Evolutionary conservation across 2,329 filamentous ascomycete genomes (phyloP).

Genomic region (Microsporum audouinii): DNA sequence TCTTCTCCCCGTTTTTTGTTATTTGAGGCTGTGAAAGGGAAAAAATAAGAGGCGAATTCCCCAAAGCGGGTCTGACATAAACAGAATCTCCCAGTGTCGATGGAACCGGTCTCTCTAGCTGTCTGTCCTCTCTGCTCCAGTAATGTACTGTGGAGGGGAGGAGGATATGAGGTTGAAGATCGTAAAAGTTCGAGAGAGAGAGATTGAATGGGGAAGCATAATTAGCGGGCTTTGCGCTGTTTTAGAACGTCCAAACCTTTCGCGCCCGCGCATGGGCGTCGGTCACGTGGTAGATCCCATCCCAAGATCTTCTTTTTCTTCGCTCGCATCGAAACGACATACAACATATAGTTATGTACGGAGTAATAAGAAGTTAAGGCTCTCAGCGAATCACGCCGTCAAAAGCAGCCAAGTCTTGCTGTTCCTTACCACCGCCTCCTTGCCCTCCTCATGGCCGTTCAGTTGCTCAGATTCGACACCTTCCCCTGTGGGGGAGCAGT

Average conservation of each 20-base stretch:
- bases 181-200: background rate
- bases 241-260: background rate
- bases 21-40: background rate
- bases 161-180: background rate
- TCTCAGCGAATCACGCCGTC: too few species aligned
- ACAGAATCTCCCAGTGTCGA: background rate
- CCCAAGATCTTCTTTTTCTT: background rate
- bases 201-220: background rate
- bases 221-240: background rate
- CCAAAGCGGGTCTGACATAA: background rate
- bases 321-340: background rate
- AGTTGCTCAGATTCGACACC: too few species aligned
- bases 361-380: too few species aligned
- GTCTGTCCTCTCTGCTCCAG: background rate
- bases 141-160: background rate
- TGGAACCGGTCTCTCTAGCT: background rate
- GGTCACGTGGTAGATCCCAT: slow-evolving; percentile 1
- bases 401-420: too few species aligned
- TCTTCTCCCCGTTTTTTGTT: background rate
- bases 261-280: background rate
- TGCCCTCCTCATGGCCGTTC: too few species aligned
- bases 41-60: background rate
- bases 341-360: too few species aligned
- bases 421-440: too few species aligned
- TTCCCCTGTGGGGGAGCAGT: too few species aligned